phyloP scores from a whole-genome alignment of 2,329 filamentous ascomycete species.

The Aureobasidium sp. region DNA sequence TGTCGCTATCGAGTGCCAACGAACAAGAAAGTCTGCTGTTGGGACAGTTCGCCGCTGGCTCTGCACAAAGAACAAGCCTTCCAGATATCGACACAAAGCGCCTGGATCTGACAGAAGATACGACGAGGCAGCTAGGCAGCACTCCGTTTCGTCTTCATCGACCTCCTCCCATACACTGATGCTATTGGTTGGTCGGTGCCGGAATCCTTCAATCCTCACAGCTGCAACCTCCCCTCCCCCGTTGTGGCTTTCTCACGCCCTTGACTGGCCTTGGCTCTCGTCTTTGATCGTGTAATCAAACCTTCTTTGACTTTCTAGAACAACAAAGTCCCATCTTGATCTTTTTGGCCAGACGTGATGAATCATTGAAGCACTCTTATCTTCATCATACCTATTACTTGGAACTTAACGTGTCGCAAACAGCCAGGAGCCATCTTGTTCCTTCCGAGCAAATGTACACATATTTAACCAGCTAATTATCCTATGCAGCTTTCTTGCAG shows the following conservation, averaged over 20 bases:
- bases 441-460: background rate
- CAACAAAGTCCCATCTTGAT: background rate
- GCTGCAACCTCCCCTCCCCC: background rate
- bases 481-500: background rate
- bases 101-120: background rate
- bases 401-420: background rate
- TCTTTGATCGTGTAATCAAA: slow-evolving; percentile 8
- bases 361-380: background rate
- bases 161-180: background rate
- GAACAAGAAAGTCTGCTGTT: background rate
- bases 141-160: background rate
- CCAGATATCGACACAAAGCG: background rate
- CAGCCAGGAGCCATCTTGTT: background rate
- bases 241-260: background rate
- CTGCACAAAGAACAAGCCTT: background rate
- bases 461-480: background rate
- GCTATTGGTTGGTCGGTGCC: background rate
- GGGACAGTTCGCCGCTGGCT: background rate
- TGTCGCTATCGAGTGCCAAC: background rate
- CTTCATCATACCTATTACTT: background rate
- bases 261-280: background rate
- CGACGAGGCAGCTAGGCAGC: slow-evolving; percentile 8
- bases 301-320: slow-evolving; percentile 9
- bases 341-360: background rate
- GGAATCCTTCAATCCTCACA: slow-evolving; percentile 8